Percentiles rank a stretch among this genome's conserved stretches.
phyloP scores from a whole-genome alignment of 768 basidiomycete genomes.

The Kwoniella europaea region DNA sequence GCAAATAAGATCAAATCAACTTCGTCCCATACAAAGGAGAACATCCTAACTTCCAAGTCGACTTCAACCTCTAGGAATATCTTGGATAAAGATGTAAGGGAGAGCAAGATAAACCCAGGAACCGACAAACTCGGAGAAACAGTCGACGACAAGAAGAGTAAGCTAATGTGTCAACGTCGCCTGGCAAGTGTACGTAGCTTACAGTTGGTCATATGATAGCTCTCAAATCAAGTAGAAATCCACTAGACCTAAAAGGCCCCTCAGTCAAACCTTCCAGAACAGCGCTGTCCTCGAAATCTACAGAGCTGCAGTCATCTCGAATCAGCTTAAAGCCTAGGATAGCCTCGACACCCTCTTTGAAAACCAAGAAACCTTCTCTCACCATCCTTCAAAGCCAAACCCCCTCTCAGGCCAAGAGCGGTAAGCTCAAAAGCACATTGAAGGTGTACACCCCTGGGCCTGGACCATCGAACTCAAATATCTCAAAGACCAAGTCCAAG shows the following conservation, averaged over 20 bases:
- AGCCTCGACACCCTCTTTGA: not conserved
- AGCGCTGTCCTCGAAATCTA: not conserved
- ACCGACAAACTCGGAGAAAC: not conserved
- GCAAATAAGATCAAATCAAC: slow-evolving; percentile 8
- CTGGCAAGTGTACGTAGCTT: not conserved
- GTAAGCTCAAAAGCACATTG: slow-evolving; percentile 3
- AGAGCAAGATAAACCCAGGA: not conserved
- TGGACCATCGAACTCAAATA: not conserved
- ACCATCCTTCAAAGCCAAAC: not conserved
- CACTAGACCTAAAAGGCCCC: not conserved
- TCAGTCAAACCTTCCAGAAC: not conserved
- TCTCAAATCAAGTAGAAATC: not conserved
- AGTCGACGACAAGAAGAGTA: not conserved
- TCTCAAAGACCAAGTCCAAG: not conserved
- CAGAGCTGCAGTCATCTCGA: not conserved
- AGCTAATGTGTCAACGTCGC: not conserved
- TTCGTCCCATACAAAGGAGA: slow-evolving; percentile 10
- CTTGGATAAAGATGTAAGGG: not conserved
- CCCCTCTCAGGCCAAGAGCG: not conserved
- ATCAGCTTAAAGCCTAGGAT: not conserved
- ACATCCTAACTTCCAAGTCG: slow-evolving; percentile 2
- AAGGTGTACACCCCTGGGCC: slow-evolving; percentile 25
- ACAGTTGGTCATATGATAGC: not conserved
- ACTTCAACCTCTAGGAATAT: not conserved
- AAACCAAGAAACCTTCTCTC: not conserved